Percentiles rank a stretch among this genome's conserved stretches.
Evolutionary conservation across 495 filamentous ascomycete genomes (phyloP).

Genomic region (Penicillium roqueforti): DNA sequence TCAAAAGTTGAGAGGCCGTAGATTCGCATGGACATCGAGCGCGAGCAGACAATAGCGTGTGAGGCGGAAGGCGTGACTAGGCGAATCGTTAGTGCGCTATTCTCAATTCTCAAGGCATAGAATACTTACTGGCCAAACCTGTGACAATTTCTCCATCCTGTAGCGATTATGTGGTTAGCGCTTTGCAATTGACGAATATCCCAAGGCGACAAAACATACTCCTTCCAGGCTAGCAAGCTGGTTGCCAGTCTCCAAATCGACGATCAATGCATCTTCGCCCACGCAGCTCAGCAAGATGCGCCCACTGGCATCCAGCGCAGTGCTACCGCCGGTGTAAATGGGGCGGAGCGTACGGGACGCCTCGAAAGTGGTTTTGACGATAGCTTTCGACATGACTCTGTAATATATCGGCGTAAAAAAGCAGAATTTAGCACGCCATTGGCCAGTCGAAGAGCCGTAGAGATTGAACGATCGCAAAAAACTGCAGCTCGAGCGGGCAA

Average conservation of each 20-base stretch:
- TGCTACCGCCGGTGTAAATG: conserved; percentile 87
- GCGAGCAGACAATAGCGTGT: conserved; percentile 84
- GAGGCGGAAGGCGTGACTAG: conserved; percentile 82
- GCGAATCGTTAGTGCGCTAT: conserved; percentile 13
- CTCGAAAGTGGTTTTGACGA: conserved; percentile 81
- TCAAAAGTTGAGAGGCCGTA: conserved; percentile 65
- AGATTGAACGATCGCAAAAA: conserved; percentile 23
- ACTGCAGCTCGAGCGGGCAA: conserved; percentile 20
- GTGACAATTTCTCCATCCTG: conserved; percentile 94
- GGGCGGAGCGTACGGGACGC: conserved; percentile 76
- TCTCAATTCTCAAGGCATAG: not conserved
- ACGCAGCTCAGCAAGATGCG: conserved; percentile 80
- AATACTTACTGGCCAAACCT: conserved; percentile 65
- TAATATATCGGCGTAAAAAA: conserved; percentile 16
- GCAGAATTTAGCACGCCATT: conserved; percentile 12
- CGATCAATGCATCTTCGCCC: conserved; percentile 83
- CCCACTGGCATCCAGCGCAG: conserved; percentile 76
- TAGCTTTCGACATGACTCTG: conserved; percentile 45
- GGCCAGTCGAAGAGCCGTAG: conserved; percentile 11
- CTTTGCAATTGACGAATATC: conserved; percentile 1
- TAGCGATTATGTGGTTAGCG: conserved; percentile 18
- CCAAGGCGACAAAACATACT: conserved; percentile 47
- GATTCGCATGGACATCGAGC: conserved; percentile 90
- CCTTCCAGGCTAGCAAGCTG: conserved; percentile 86
- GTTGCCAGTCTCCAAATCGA: conserved; percentile 76